These are phyloP conservation scores for Gnaphalium uliginosum DNA, from an alignment of 129 eudicot genomes.

Conservation along the genomic window DNA sequence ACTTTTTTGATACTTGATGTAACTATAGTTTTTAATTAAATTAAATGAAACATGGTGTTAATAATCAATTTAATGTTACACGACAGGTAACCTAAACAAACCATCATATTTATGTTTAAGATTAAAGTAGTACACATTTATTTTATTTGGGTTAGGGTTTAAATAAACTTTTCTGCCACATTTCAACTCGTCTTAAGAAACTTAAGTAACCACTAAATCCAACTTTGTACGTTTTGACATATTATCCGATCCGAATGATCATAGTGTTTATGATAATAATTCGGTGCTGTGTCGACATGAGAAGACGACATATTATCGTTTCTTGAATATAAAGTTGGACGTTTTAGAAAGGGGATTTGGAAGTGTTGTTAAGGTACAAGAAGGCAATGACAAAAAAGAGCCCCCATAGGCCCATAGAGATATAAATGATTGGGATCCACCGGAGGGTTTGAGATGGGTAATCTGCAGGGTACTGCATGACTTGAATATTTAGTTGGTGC, in stretches of 20 bases:
- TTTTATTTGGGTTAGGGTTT: too few species aligned
- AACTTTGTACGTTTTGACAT: background rate
- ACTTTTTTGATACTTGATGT: constrained; percentile 16
- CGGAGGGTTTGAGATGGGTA: background rate
- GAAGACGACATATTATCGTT: constrained; percentile 8
- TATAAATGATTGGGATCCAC: background rate
- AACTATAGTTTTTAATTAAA: background rate
- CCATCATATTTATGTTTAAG: too few species aligned
- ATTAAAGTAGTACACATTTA: background rate
- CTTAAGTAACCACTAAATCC: background rate
- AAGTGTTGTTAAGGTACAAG: constrained; percentile 28
- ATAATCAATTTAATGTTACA: background rate
- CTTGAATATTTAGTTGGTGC: constrained; percentile 30
- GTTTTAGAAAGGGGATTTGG: constrained; percentile 15
- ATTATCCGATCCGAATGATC: background rate
- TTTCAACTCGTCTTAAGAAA: too few species aligned
- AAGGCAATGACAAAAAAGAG: constrained; percentile 32
- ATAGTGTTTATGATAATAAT: too few species aligned
- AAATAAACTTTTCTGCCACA: background rate
- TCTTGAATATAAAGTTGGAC: background rate
- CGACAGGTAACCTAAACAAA: background rate
- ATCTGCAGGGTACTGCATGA: constrained; percentile 22
- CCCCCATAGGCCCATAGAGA: constrained; percentile 19
- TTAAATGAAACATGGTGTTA: too few species aligned
- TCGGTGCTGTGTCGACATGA: background rate